Evolutionary conservation across 1,139 yeast species (phyloP).

Genomic region (Maudiozyma humilis): DNA sequence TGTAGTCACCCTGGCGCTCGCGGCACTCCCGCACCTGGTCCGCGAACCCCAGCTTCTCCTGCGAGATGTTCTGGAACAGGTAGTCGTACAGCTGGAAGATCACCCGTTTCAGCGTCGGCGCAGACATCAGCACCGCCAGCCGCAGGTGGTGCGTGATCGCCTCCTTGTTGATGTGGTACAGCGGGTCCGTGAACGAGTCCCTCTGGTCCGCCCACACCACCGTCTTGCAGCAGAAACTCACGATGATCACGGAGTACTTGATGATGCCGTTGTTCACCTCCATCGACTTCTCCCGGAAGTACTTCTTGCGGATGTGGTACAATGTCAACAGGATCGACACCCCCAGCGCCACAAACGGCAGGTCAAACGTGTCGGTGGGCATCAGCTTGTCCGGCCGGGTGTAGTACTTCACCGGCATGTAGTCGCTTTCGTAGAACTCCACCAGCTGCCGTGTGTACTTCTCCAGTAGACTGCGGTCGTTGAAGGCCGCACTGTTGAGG

Average conservation of each 20-base stretch:
- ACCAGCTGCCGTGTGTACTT: not conserved
- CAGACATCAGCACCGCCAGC: not conserved
- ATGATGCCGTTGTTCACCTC: conserved; percentile 2
- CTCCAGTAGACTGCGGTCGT: not conserved
- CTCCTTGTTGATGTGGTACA: not conserved
- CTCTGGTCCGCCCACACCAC: not conserved
- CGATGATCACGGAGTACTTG: not conserved
- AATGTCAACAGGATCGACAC: not conserved
- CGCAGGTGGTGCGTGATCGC: not conserved
- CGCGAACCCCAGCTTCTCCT: not conserved
- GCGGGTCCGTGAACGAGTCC: not conserved
- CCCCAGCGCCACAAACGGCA: not conserved
- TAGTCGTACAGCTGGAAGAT: not conserved
- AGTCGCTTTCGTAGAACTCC: not conserved
- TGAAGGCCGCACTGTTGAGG: conserved; percentile 1
- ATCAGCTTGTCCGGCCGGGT: not conserved
- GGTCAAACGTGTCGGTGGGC: not conserved
- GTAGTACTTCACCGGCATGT: not conserved
- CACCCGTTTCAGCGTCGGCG: not conserved
- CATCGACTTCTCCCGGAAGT: conserved; percentile 1
- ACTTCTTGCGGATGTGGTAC: not conserved
- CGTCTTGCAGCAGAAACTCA: not conserved
- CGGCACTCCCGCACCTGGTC: not conserved
- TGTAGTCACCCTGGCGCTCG: not conserved
- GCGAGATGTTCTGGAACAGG: not conserved